These are phyloP conservation scores for Ceratobasidium papillatum DNA, from an alignment of 1,284 basidiomycete species.

Conservation along the genomic window DNA sequence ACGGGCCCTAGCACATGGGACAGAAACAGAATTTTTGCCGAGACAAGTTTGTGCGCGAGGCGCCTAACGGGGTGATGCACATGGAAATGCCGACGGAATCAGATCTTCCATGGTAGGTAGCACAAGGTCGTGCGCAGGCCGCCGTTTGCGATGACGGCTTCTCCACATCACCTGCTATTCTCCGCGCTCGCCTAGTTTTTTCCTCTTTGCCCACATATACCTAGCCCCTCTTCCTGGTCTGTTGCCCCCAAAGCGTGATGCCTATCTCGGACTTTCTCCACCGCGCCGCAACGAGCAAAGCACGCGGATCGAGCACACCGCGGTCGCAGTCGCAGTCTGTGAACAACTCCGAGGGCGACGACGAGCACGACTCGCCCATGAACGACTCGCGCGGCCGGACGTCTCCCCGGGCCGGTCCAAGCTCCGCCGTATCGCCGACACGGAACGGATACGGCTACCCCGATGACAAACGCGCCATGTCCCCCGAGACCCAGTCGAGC, in stretches of 20 bases:
- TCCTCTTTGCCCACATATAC: not conserved
- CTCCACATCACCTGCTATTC: conserved; percentile 34
- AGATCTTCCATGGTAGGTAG: conserved; percentile 17
- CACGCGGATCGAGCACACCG: conserved; percentile 27
- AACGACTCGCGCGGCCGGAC: conserved; percentile 1
- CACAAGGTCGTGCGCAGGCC: conserved; percentile 31
- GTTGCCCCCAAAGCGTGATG: not conserved
- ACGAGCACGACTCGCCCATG: conserved; percentile 2
- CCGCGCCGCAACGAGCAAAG: conserved; percentile 28
- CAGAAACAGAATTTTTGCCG: conserved; percentile 35
- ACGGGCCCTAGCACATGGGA: conserved; percentile 27
- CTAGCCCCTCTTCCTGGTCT: not conserved
- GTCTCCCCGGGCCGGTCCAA: conserved; percentile 23
- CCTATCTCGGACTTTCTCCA: conserved; percentile 36
- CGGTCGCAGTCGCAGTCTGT: conserved; percentile 17
- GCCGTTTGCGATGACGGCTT: conserved; percentile 31
- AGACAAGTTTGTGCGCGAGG: conserved; percentile 23
- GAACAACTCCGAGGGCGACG: conserved; percentile 34
- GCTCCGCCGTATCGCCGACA: conserved; percentile 2
- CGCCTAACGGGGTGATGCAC: not conserved
- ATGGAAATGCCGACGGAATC: conserved; percentile 20
- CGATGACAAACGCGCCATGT: conserved; percentile 34
- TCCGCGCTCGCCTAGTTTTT: conserved; percentile 35
- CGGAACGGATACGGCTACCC: conserved; percentile 16
- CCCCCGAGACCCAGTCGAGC: conserved; percentile 18